A percentile compares a stretch with the other conserved stretches of the same genome.
Conservation (phyloP, 106 monocot genomes). For the Alisma plantagoaquatica region DNA sequence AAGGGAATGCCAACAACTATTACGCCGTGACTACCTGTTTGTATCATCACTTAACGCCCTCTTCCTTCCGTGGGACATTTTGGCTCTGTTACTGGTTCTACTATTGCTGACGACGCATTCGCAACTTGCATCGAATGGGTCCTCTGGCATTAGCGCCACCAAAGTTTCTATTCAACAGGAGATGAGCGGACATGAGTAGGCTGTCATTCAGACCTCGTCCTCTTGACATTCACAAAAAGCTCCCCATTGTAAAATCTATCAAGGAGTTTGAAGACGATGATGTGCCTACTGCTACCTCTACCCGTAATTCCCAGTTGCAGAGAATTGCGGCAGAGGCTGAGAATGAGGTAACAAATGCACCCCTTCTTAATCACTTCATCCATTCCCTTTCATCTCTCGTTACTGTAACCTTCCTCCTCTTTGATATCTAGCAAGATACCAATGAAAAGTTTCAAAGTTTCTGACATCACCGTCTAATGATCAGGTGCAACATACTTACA, state of each 20-base stretch:
- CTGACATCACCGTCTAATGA: constrained; percentile 2
- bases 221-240: constrained; percentile 98
- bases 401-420: no score
- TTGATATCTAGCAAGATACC: no score
- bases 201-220: constrained; percentile 93
- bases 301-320: constrained; percentile 57
- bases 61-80: constrained; percentile 1
- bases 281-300: constrained; percentile 25
- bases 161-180: constrained; percentile 10
- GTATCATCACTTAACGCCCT: background rate
- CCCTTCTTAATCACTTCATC: background rate
- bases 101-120: no score
- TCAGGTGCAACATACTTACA: constrained; percentile 37
- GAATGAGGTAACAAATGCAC: constrained; percentile 49
- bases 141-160: no score
- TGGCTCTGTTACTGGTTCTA: no score
- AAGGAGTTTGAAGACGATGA: constrained; percentile 98
- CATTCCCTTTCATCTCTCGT: no score
- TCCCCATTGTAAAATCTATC: constrained; percentile 75
- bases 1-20: background rate
- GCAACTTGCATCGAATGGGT: no score
- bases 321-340: constrained; percentile 48
- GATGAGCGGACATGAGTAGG: constrained; percentile 89
- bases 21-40: background rate
- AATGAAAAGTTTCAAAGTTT: no score